These are phyloP conservation scores for Alternaria sp. DNA, from an alignment of 2,329 filamentous ascomycete genomes.

Conservation along the genomic window DNA sequence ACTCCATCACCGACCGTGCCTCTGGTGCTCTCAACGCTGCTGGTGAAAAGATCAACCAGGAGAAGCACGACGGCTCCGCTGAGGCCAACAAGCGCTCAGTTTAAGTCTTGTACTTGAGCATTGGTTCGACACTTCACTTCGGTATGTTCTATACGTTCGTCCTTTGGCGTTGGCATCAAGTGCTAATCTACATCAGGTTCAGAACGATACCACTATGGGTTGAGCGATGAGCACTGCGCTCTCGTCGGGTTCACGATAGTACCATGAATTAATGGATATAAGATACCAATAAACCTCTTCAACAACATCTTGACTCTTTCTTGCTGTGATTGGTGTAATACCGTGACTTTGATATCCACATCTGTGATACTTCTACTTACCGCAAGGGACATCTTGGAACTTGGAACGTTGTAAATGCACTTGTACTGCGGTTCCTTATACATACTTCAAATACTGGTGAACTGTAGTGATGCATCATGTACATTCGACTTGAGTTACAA, in stretches of 20 bases:
- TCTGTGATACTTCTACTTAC: no score
- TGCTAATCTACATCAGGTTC: conserved; percentile 16
- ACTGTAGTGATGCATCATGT: neutral
- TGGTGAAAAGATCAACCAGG: conserved; percentile 63
- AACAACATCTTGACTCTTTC: conserved; percentile 9
- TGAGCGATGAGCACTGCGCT: conserved; percentile 33
- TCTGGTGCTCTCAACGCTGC: conserved; percentile 62
- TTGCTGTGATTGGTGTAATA: neutral
- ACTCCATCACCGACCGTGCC: conserved; percentile 58
- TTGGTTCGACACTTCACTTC: conserved; percentile 29
- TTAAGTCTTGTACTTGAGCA: conserved; percentile 30
- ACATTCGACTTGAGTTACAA: neutral
- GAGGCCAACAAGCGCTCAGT: conserved; percentile 59
- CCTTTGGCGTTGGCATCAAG: neutral
- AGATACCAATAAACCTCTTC: conserved; percentile 42
- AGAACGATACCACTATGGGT: conserved; percentile 26
- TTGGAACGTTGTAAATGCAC: neutral
- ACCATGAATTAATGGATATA: conserved; percentile 34
- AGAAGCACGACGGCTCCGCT: conserved; percentile 60
- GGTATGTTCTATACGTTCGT: conserved; percentile 17
- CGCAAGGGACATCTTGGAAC: no score
- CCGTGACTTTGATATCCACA: no score
- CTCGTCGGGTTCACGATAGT: conserved; percentile 28
- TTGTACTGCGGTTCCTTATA: neutral
- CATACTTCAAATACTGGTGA: neutral